Evolutionary conservation across 108 stramenopile genomes (phyloP).

Genomic region (Skeletonema grethae): DNA sequence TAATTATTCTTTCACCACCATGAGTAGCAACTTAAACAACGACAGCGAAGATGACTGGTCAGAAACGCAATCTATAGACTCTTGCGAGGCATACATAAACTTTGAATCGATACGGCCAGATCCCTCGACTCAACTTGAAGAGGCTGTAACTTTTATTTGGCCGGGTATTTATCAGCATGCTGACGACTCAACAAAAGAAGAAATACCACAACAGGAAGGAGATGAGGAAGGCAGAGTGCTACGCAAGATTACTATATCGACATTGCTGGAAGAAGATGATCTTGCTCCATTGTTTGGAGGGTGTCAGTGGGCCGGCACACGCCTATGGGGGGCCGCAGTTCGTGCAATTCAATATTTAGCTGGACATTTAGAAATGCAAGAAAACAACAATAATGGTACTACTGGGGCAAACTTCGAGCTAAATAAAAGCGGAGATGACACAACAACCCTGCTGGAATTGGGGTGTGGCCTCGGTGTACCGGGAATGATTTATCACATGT

Average conservation of each 20-base stretch:
- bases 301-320: slow-evolving; percentile 86
- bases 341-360: slow-evolving; percentile 67
- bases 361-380: slow-evolving; percentile 6
- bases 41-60: slow-evolving; percentile 1
- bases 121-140: slow-evolving; percentile 20
- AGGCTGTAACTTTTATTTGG: slow-evolving; percentile 33
- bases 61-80: slow-evolving; percentile 15
- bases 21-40: not conserved
- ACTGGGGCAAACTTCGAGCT: not conserved
- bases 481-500: slow-evolving; percentile 70
- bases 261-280: slow-evolving; percentile 58
- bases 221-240: slow-evolving; percentile 1
- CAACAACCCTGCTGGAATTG: slow-evolving; percentile 64
- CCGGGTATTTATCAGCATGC: slow-evolving; percentile 31
- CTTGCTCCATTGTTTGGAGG: slow-evolving; percentile 85
- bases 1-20: not conserved
- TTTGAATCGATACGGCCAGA: slow-evolving; percentile 40
- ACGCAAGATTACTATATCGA: slow-evolving; percentile 54
- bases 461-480: slow-evolving; percentile 88
- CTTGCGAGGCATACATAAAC: slow-evolving; percentile 33
- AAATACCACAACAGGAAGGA: not conserved
- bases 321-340: slow-evolving; percentile 82
- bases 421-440: slow-evolving; percentile 10
- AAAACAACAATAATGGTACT: not conserved
- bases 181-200: not conserved